These are phyloP conservation scores for Ascochyta viciae-villosae DNA, from an alignment of 2,329 filamentous ascomycete species.

Conservation along the genomic window DNA sequence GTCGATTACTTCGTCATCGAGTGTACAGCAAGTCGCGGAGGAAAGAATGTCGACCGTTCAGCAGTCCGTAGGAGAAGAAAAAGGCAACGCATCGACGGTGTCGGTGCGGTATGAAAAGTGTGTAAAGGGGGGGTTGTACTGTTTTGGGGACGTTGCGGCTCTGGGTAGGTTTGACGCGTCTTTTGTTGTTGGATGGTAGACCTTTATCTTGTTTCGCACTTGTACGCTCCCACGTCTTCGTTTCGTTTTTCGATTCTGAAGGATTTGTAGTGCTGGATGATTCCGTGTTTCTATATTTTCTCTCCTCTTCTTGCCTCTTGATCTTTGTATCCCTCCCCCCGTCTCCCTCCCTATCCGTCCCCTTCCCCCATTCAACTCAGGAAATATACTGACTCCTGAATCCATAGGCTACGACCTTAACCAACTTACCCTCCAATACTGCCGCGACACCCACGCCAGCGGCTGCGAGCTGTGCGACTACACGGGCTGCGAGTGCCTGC, in stretches of 20 bases:
- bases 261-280: too few species aligned
- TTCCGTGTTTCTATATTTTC: too few species aligned
- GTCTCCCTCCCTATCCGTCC: background rate
- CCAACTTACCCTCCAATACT: constrained; percentile 4
- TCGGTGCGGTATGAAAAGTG: background rate
- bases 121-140: background rate
- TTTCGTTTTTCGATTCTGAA: too few species aligned
- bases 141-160: background rate
- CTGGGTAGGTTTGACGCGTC: background rate
- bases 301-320: background rate
- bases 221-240: too few species aligned
- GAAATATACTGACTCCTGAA: background rate
- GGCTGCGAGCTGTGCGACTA: background rate
- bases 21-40: too few species aligned
- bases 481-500: background rate
- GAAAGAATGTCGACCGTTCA: too few species aligned
- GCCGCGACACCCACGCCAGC: background rate
- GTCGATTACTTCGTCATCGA: too few species aligned
- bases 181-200: too few species aligned
- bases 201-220: too few species aligned
- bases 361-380: background rate
- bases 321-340: background rate
- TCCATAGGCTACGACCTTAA: background rate
- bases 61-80: too few species aligned
- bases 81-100: too few species aligned